Percentiles rank a stretch among this genome's conserved stretches.
Conservation (phyloP, 345 rosid species). For the Tarenaya hassleriana region DNA sequence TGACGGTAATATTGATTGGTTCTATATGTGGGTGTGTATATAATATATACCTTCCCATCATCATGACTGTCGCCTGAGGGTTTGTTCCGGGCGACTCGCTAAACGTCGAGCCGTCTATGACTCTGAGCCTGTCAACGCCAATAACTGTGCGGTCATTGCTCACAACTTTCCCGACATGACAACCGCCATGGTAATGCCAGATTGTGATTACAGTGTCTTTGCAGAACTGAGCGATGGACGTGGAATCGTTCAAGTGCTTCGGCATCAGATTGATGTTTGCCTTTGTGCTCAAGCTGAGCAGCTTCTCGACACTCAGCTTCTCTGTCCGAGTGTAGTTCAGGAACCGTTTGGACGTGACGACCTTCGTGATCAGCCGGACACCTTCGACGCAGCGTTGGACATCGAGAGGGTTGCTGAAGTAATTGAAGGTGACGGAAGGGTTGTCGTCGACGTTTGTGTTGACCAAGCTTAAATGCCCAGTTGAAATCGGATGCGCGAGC, state of each 20-base stretch:
- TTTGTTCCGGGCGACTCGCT: conserved; percentile 88
- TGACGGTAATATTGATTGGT: conserved; percentile 19
- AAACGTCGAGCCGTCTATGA: conserved; percentile 80
- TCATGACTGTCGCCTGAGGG: conserved; percentile 93
- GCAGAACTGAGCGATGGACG: conserved; percentile 91
- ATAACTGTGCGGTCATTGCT: conserved; percentile 44
- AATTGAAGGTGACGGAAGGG: conserved; percentile 86
- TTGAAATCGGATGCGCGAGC: conserved; percentile 59
- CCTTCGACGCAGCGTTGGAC: conserved; percentile 68
- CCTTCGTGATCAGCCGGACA: conserved; percentile 47
- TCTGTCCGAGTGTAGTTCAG: conserved; percentile 51
- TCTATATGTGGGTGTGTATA: too few relatives aligned
- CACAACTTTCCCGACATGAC: conserved; percentile 82
- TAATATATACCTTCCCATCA: conserved; percentile 98
- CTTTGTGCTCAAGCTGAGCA: conserved; percentile 57
- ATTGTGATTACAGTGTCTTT: conserved; percentile 87
- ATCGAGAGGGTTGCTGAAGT: conserved; percentile 73
- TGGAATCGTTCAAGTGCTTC: conserved; percentile 66
- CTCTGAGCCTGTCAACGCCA: conserved; percentile 60
- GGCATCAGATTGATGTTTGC: conserved; percentile 85
- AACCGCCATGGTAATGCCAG: conserved; percentile 98
- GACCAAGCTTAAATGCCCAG: conserved; percentile 59
- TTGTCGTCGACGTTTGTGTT: conserved; percentile 70
- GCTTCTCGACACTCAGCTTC: conserved; percentile 43
- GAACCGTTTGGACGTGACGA: conserved; percentile 58